Evolutionary conservation across 768 basidiomycete genomes (phyloP).

Genomic region (Coprinopsis sp.): DNA sequence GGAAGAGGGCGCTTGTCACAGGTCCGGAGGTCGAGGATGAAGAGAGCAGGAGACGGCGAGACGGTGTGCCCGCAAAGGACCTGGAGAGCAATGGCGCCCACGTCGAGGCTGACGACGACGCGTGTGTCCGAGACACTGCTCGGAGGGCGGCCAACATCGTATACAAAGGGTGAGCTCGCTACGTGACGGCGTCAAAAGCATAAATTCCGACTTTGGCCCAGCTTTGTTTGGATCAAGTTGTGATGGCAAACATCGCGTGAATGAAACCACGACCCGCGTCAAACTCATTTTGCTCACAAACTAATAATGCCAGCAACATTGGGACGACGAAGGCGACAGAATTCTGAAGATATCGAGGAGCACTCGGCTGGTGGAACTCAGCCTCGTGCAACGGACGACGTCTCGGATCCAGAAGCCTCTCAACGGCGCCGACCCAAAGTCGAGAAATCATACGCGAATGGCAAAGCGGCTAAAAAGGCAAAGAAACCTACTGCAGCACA

Average conservation of each 20-base stretch:
- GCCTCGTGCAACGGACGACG: constrained; percentile 36
- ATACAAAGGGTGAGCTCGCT: too few relatives aligned
- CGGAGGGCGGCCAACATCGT: constrained; percentile 40
- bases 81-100: constrained; percentile 24
- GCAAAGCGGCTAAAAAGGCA: constrained; percentile 24
- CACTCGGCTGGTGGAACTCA: constrained; percentile 38
- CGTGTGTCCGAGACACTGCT: constrained; percentile 27
- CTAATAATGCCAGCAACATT: too few relatives aligned
- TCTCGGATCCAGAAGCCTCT: constrained; percentile 36
- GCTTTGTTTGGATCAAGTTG: constrained; percentile 22
- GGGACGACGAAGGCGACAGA: constrained; percentile 38
- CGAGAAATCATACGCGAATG: constrained; percentile 35
- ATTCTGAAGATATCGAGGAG: constrained; percentile 61
- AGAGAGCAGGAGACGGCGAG: constrained; percentile 2
- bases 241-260: constrained; percentile 29
- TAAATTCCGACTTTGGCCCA: neutral
- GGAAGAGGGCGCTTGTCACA: too few relatives aligned
- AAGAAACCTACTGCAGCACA: constrained; percentile 15
- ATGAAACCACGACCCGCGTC: constrained; percentile 28
- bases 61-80: constrained; percentile 6
- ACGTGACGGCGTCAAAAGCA: too few relatives aligned
- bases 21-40: constrained; percentile 9
- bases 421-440: constrained; percentile 26
- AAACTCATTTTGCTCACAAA: constrained; percentile 13
- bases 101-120: constrained; percentile 18